phyloP scores from a whole-genome alignment of 352 stramenopile species.

The Phytophthora fragariaefolia region DNA sequence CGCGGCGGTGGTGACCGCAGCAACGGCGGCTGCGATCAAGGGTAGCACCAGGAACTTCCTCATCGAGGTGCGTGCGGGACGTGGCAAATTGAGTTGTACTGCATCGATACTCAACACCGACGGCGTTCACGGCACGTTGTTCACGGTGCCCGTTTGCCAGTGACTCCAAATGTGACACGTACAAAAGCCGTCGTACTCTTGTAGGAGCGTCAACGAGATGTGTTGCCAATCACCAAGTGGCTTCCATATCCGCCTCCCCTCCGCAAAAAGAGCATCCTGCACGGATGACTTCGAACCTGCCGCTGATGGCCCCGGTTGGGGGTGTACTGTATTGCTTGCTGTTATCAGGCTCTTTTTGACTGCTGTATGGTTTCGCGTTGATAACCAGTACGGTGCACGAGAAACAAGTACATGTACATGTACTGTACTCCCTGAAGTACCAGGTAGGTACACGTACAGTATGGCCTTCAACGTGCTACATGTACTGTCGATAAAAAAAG shows the following conservation, averaged over 20 bases:
- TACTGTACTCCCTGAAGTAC: too few species aligned
- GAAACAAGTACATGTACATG: too few species aligned
- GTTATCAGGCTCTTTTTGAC: too few species aligned
- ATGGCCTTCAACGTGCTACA: too few species aligned
- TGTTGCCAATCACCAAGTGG: conserved; percentile 28
- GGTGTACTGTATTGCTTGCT: too few species aligned
- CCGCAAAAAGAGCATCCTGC: too few species aligned
- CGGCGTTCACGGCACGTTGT: background rate
- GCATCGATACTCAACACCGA: background rate
- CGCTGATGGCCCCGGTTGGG: too few species aligned
- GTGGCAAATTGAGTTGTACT: background rate
- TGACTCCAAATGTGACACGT: background rate
- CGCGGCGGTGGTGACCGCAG: conserved; percentile 7
- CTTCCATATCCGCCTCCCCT: background rate
- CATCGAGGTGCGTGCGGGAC: conserved; percentile 10
- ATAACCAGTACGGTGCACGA: too few species aligned
- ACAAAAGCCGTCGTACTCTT: conserved; percentile 19
- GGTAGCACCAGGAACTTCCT: conserved; percentile 20
- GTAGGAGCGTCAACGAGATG: conserved; percentile 28
- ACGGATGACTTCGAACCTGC: too few species aligned
- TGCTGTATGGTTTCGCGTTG: too few species aligned
- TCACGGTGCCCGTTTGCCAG: conserved; percentile 5
- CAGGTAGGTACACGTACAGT: too few species aligned
- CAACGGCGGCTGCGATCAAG: conserved; percentile 15
- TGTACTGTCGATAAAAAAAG: too few species aligned